These are phyloP conservation scores for Fonsecaea pedrosoi DNA, from an alignment of 2,329 filamentous ascomycete genomes.

Conservation along the genomic window DNA sequence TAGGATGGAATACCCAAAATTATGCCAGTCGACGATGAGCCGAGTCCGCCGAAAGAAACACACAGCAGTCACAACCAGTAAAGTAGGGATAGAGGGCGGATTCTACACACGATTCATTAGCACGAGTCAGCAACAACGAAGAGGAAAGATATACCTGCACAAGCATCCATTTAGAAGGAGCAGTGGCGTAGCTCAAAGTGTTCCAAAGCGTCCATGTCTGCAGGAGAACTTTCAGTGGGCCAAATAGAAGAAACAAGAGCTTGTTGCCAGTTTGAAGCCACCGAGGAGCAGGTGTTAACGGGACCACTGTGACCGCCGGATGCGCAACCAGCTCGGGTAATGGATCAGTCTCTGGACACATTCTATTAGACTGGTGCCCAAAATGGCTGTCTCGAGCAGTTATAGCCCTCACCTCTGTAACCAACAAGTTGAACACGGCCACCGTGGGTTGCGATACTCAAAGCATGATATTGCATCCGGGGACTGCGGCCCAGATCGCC, in stretches of 20 bases:
- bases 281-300: slow-evolving; percentile 71
- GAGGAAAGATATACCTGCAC: slow-evolving; percentile 66
- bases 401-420: slow-evolving; percentile 70
- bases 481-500: slow-evolving; percentile 95
- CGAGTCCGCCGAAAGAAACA: slow-evolving; percentile 79
- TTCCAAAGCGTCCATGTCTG: slow-evolving; percentile 76
- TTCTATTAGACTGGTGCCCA: slow-evolving; percentile 21
- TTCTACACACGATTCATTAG: slow-evolving; percentile 63
- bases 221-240: slow-evolving; percentile 83
- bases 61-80: slow-evolving; percentile 75
- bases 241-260: slow-evolving; percentile 77
- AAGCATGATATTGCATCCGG: slow-evolving; percentile 97
- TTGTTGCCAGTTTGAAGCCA: slow-evolving; percentile 71
- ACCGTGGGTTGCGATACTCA: slow-evolving; percentile 85
- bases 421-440: slow-evolving; percentile 84
- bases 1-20: slow-evolving; percentile 95
- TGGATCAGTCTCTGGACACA: slow-evolving; percentile 71
- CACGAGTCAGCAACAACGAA: slow-evolving; percentile 27
- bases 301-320: slow-evolving; percentile 72
- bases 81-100: slow-evolving; percentile 90
- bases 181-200: slow-evolving; percentile 74
- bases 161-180: slow-evolving; percentile 82
- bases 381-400: background rate
- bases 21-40: slow-evolving; percentile 96
- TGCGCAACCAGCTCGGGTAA: slow-evolving; percentile 77